These are phyloP conservation scores for Globisporangium radiosum DNA, from an alignment of 352 stramenopile genomes.

Conservation along the genomic window DNA sequence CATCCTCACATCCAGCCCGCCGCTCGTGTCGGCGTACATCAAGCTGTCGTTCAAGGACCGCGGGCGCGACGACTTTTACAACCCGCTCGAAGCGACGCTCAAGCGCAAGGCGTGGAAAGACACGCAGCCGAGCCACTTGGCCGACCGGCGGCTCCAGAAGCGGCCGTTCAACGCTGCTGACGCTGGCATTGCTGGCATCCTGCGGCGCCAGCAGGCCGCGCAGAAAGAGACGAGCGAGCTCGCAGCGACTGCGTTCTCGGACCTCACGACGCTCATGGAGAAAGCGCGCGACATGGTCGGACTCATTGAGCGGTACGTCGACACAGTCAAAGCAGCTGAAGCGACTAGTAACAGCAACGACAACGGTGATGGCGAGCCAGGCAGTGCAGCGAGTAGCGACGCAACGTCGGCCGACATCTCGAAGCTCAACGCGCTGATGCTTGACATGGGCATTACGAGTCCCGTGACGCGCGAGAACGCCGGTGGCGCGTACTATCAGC, in stretches of 20 bases:
- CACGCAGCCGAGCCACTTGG: slow-evolving; percentile 64
- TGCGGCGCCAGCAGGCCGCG: slow-evolving; percentile 69
- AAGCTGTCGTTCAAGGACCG: slow-evolving; percentile 87
- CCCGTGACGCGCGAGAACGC: slow-evolving; percentile 89
- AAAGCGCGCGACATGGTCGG: slow-evolving; percentile 88
- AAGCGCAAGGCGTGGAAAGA: slow-evolving; percentile 71
- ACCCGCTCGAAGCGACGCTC: slow-evolving; percentile 55
- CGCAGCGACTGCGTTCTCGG: slow-evolving; percentile 79
- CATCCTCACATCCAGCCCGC: slow-evolving; percentile 29
- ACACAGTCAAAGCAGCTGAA: slow-evolving; percentile 60
- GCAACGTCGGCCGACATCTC: slow-evolving; percentile 53
- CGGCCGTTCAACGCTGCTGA: slow-evolving; percentile 72
- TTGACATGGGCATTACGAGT: slow-evolving; percentile 92
- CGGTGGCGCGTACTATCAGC: slow-evolving; percentile 85
- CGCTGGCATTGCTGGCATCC: slow-evolving; percentile 75
- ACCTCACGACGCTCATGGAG: slow-evolving; percentile 87
- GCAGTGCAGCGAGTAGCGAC: no score
- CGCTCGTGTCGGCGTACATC: slow-evolving; percentile 49
- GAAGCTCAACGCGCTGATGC: slow-evolving; percentile 80
- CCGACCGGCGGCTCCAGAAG: slow-evolving; percentile 69
- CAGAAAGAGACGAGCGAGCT: slow-evolving; percentile 80
- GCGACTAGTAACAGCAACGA: slow-evolving; percentile 9
- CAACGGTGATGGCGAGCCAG: neutral
- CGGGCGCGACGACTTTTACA: slow-evolving; percentile 81
- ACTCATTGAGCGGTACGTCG: slow-evolving; percentile 89